These are phyloP conservation scores for Raphanus hybrid DNA, from an alignment of 441 rosid genomes.

Conservation along the genomic window DNA sequence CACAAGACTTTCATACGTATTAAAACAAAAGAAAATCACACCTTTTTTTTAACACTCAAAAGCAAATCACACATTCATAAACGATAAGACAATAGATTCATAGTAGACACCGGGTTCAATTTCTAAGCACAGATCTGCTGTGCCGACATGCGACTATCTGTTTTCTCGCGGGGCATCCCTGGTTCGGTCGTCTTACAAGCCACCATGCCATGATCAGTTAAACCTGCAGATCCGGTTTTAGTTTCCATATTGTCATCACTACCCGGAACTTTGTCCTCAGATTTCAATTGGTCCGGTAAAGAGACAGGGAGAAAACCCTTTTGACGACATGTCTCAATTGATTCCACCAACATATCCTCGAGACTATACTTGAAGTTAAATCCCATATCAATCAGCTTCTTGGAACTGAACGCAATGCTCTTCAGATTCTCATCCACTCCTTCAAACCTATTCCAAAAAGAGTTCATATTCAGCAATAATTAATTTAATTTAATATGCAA, in stretches of 20 bases:
- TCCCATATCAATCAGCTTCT: conserved; percentile 73
- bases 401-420: conserved; percentile 55
- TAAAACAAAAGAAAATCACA: conserved; percentile 10
- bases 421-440: conserved; percentile 62
- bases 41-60: not conserved
- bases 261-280: conserved; percentile 14
- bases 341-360: conserved; percentile 74
- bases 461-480: not conserved
- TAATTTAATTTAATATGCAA: not conserved
- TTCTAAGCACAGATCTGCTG: conserved; percentile 37
- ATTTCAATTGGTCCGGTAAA: not conserved
- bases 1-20: not conserved
- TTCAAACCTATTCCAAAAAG: conserved; percentile 51
- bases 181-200: conserved; percentile 31
- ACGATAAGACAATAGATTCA: not conserved
- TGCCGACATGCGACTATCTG: conserved; percentile 19
- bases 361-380: conserved; percentile 72
- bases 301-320: conserved; percentile 67
- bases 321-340: conserved; percentile 67
- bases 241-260: conserved; percentile 4
- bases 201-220: conserved; percentile 20
- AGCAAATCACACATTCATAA: conserved; percentile 18
- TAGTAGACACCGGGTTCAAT: not conserved
- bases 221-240: conserved; percentile 11
- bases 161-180: conserved; percentile 23